Base-by-base conservation (phyloP, 1,284 basidiomycete genomes). In the Fereydounia khargensis region DNA sequence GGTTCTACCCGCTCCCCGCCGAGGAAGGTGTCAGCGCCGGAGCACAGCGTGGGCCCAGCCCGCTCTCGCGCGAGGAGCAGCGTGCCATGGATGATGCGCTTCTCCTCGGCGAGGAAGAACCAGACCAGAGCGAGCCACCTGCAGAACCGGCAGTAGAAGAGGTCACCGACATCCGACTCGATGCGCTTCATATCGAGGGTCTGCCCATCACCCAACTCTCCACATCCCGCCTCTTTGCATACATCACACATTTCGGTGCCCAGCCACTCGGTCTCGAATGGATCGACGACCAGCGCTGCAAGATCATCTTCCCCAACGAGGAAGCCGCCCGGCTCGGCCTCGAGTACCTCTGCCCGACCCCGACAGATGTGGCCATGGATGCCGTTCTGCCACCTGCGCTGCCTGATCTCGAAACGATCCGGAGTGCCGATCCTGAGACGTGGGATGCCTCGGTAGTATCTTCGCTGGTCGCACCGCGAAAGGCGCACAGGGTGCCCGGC, bases 151-250 rank as follows among this genome's bases (percentile, higher is more conserved):
- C 49, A 8, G 50, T 69, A 18, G 65, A 65, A 30, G 35, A 42
- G 18, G 60, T 61, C 11, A 46, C 45, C 28, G 60, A 69, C 35
- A 40, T 75, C 18, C 60, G 68, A 5, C 52, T 63, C 21, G 51
- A 55, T 1, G 69, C 64, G 6, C 54, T 75, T 8, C 63, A 72
- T 42, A 50, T 75, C 19, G 47, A 68, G 30, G 73, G 73, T 3
- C 24, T 34, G 8, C 71, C 71, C n/a, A 69, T 75, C 55, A 70
- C 61, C 2, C 70, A 73, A 39, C 57, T 72, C 1, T 75, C 73
- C 10, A 75, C 73, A 2, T 74, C 71, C 4, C 62, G 73, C 13
- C 58, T 75, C 2, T 70, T 75, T 41, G 69, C 69, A 1, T 73
- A 66, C 35, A 44, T 75, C 24, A 68, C 68, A 1, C 54, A 70